These are phyloP conservation scores for Eutrema salsugineum DNA, from an alignment of 441 rosid genomes.

Conservation along the genomic window DNA sequence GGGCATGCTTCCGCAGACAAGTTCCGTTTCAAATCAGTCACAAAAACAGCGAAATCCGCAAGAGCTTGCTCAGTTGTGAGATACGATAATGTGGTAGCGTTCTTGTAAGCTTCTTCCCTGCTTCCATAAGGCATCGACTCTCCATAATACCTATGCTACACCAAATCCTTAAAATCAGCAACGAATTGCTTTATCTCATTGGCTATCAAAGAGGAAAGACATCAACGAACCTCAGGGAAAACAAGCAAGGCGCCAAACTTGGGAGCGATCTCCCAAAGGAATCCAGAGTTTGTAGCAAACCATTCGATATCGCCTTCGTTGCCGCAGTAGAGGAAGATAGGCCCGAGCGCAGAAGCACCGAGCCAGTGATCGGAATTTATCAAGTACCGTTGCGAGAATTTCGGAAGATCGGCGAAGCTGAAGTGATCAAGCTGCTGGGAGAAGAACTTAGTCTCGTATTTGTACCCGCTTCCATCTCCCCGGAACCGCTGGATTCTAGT, in stretches of 20 bases:
- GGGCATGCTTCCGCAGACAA: constrained; percentile 78
- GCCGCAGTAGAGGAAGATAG: constrained; percentile 86
- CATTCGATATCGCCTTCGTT: constrained; percentile 91
- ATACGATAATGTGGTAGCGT: constrained; percentile 60
- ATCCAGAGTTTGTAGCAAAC: constrained; percentile 80
- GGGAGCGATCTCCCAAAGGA: constrained; percentile 83
- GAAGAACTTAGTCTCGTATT: constrained; percentile 63
- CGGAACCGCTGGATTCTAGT: constrained; percentile 2
- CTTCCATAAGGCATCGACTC: constrained; percentile 84
- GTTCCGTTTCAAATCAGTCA: constrained; percentile 68
- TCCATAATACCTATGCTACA: constrained; percentile 87
- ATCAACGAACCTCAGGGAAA: constrained; percentile 68
- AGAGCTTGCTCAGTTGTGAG: constrained; percentile 89
- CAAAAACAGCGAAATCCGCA: constrained; percentile 74
- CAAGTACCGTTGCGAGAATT: constrained; percentile 71
- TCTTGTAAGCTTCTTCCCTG: constrained; percentile 60
- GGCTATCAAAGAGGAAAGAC: neutral
- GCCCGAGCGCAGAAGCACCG: constrained; percentile 54
- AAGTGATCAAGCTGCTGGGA: constrained; percentile 76
- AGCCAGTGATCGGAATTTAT: constrained; percentile 68
- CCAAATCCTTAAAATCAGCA: constrained; percentile 6
- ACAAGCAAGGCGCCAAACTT: constrained; percentile 76
- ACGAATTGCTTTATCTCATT: neutral
- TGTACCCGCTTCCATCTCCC: constrained; percentile 30
- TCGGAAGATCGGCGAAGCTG: constrained; percentile 71